A percentile compares a stretch with the other conserved stretches of the same genome.
These are phyloP conservation scores for Xerocomus nothofagi DNA, from an alignment of 1,284 basidiomycete genomes.

Conservation along the genomic window DNA sequence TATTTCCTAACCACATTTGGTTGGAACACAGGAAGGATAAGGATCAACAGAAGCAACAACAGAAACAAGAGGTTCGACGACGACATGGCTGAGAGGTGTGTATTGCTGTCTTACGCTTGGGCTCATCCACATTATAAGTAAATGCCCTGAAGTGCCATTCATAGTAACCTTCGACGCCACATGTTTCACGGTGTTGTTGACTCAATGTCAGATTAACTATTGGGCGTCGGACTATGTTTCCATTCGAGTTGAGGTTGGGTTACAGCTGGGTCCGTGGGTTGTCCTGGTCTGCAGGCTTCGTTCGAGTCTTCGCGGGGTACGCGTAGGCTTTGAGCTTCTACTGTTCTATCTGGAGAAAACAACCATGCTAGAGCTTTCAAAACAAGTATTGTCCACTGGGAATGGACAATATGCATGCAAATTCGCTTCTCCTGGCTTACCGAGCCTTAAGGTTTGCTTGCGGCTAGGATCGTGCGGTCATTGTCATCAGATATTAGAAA, in stretches of 20 bases:
- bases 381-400: neutral
- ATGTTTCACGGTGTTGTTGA: neutral
- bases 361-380: neutral
- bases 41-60: conserved; percentile 18
- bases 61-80: conserved; percentile 16
- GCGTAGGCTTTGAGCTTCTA: neutral
- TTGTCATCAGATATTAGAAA: neutral
- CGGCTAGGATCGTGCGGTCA: neutral
- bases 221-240: no score
- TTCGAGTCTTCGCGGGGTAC: neutral
- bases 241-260: neutral
- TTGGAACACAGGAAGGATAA: neutral
- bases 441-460: neutral
- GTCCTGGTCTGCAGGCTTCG: neutral
- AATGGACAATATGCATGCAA: neutral
- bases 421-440: neutral
- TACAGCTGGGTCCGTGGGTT: neutral
- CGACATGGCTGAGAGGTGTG: conserved; percentile 14
- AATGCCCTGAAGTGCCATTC: neutral
- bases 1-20: conserved; percentile 1
- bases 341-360: neutral
- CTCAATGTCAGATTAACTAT: neutral
- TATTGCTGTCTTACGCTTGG: neutral
- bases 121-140: conserved; percentile 23
- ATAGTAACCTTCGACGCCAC: conserved; percentile 2